These are phyloP conservation scores for Thymus quinquecostatus DNA, from an alignment of 257 asterid species.

Conservation along the genomic window DNA sequence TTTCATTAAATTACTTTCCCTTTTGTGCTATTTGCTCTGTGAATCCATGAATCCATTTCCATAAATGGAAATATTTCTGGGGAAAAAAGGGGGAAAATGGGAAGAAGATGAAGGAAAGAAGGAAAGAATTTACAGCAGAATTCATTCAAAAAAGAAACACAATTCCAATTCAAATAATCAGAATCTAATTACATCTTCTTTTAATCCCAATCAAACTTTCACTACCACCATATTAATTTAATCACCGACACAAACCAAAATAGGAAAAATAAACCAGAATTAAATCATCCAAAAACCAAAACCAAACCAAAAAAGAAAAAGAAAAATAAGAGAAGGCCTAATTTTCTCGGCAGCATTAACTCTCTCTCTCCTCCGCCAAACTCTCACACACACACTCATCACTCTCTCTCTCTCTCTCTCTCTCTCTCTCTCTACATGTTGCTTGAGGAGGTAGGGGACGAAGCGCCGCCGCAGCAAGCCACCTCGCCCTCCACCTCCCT, in stretches of 20 bases:
- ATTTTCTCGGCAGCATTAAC: conserved; percentile 26
- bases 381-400: conserved; percentile 28
- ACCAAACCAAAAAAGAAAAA: neutral
- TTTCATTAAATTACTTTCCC: neutral
- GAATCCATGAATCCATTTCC: neutral
- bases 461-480: conserved; percentile 43
- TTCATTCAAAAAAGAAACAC: neutral
- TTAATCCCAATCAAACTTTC: neutral
- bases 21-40: neutral
- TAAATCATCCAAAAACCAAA: neutral
- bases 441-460: conserved; percentile 35
- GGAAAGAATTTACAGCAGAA: conserved; percentile 17
- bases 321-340: conserved; percentile 25
- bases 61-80: too few species aligned
- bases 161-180: neutral
- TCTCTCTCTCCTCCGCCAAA: conserved; percentile 31
- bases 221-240: neutral
- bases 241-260: neutral
- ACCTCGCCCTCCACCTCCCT: conserved; percentile 56
- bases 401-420: neutral
- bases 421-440: neutral
- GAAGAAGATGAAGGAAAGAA: neutral
- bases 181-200: conserved; percentile 25
- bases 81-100: neutral
- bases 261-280: neutral